Percentiles rank a stretch among this genome's conserved stretches.
phyloP scores from a whole-genome alignment of 768 basidiomycete species.

The Pulveroboletus sp. region DNA sequence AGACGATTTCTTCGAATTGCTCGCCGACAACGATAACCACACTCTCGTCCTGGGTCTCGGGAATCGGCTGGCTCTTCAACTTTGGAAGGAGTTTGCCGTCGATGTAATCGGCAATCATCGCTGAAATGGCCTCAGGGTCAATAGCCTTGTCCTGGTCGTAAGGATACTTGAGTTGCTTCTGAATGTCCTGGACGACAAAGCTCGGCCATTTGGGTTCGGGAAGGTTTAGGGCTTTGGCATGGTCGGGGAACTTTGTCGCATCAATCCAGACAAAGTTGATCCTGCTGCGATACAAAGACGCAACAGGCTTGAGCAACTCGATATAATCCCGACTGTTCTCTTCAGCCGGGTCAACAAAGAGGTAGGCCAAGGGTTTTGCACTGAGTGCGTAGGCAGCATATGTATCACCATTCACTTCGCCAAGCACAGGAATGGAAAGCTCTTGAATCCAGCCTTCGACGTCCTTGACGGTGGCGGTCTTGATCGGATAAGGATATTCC shows the following conservation, averaged over 20 bases:
- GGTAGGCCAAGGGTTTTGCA: constrained; percentile 85
- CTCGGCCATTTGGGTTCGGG: constrained; percentile 83
- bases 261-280: constrained; percentile 99
- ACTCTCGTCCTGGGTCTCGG: constrained; percentile 74
- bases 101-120: constrained; percentile 60
- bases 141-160: constrained; percentile 64
- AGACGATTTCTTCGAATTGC: constrained; percentile 82
- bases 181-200: constrained; percentile 88
- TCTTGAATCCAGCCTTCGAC: constrained; percentile 76
- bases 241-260: constrained; percentile 89
- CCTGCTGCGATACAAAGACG: constrained; percentile 75
- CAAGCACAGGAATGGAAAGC: constrained; percentile 82
- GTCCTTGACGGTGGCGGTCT: constrained; percentile 52
- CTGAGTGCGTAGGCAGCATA: constrained; percentile 80
- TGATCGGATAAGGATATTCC: constrained; percentile 58
- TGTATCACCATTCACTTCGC: constrained; percentile 93
- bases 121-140: constrained; percentile 50
- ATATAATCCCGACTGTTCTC: constrained; percentile 62
- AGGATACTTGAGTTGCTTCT: constrained; percentile 86
- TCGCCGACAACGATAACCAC: constrained; percentile 84
- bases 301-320: constrained; percentile 67
- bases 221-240: constrained; percentile 92
- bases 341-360: constrained; percentile 82
- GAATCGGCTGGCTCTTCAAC: constrained; percentile 88
- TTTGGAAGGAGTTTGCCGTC: constrained; percentile 72